Base-by-base conservation (phyloP, 2,329 filamentous ascomycete genomes). In the Pseudogymnoascus sp. region DNA sequence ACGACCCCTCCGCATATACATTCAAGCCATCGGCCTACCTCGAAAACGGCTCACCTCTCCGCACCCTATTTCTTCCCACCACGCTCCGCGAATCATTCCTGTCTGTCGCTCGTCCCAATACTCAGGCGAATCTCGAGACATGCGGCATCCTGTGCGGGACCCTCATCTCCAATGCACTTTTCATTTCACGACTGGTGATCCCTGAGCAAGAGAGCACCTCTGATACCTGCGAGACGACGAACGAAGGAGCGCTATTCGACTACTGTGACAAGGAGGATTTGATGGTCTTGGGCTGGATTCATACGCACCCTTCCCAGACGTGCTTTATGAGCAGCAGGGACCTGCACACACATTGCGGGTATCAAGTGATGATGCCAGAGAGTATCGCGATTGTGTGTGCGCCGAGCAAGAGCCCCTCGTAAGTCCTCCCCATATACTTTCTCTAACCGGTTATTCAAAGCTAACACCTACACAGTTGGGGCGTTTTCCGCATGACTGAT, bases 241-340 rank as follows among this genome's bases (percentile, higher is more conserved):
- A 97, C 68, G 92, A 96, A 74, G 83, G 84, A 31, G 85, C 86
- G 0, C 81, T 97, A 28, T 92, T 97, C 69, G 91, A 96, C 63
- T 97, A 93, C 73, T 95, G 92, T 72, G 90, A 94, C 69, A 82
- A 81, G 4, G 85, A 96, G 71, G 90, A 95, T 65, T 76, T 97
- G 37, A 84, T 96, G 74, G 86, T 96, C 62, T 82, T 96, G 4
- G 93, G 93, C 40, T 99, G 94, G 94, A 99, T 99, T 65, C 94
- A 99, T 73, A 99, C 94, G 0, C 94, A 99, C 74, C 94, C 94
- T 0, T 91, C 89, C 0, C 94, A 99, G 77, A 95, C 91, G 0
- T 99, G 94, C 75, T 99, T 99, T 74, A 95, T 99, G 90, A 96
- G 91, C 73, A 94, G 89, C 59, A 82, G 93, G 60, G 94, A 99